These are phyloP conservation scores for Periconia digitata DNA, from an alignment of 2,329 filamentous ascomycete species.

Conservation along the genomic window DNA sequence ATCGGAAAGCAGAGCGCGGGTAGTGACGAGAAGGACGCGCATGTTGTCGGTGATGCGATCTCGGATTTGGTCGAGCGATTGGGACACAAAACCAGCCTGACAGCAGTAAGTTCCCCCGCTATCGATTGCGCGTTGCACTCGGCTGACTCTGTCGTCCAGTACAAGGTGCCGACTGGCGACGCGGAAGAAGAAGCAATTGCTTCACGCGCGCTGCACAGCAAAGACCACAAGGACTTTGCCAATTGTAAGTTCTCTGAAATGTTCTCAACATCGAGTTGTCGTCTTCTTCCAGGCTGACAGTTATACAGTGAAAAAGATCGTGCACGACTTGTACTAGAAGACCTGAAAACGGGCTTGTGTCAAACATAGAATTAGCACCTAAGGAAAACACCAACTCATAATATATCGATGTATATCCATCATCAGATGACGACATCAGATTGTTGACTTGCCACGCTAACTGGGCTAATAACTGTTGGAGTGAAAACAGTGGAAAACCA, in stretches of 20 bases:
- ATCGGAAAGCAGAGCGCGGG: slow-evolving; percentile 47
- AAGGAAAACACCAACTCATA: neutral
- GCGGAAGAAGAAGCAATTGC: slow-evolving; percentile 41
- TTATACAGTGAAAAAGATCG: slow-evolving; percentile 34
- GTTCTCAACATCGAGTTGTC: neutral
- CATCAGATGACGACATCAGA: no score
- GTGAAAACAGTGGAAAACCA: no score
- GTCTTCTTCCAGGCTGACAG: slow-evolving; percentile 6
- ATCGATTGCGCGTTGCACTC: neutral
- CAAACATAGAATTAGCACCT: neutral
- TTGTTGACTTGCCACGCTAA: no score
- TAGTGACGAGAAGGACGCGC: slow-evolving; percentile 47
- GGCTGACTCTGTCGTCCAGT: slow-evolving; percentile 27
- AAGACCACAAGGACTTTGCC: slow-evolving; percentile 40
- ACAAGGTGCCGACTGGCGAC: slow-evolving; percentile 38
- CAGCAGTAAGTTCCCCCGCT: slow-evolving; percentile 28
- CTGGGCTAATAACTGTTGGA: no score
- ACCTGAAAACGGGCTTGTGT: neutral
- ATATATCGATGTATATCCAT: no score
- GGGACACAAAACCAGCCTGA: slow-evolving; percentile 43
- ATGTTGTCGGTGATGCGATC: slow-evolving; percentile 50
- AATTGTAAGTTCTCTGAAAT: slow-evolving; percentile 28
- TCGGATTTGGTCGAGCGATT: slow-evolving; percentile 48
- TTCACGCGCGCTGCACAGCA: slow-evolving; percentile 36
- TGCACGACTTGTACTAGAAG: slow-evolving; percentile 32